These are phyloP conservation scores for Kodamaea nitidulidarum DNA, from an alignment of 805 yeast genomes.

Conservation along the genomic window DNA sequence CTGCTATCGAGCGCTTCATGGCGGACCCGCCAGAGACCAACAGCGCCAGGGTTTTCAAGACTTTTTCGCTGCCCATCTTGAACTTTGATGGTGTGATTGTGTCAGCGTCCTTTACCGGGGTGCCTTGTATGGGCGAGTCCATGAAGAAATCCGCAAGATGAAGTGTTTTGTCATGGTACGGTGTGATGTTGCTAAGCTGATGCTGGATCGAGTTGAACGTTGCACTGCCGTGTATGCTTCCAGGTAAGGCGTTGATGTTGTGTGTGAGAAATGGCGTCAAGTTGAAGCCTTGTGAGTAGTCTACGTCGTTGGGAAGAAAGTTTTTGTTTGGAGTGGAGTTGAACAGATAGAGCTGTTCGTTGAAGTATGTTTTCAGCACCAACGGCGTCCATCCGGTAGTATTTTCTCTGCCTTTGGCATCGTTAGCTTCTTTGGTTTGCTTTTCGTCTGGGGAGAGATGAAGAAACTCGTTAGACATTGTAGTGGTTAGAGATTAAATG, in stretches of 20 bases:
- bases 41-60: slow-evolving; percentile 7
- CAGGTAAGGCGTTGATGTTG: slow-evolving; percentile 18
- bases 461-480: slow-evolving; percentile 28
- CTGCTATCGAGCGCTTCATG: slow-evolving; percentile 33
- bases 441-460: slow-evolving; percentile 30
- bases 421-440: neutral
- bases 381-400: slow-evolving; percentile 43
- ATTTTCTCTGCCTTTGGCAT: neutral
- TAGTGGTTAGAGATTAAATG: neutral
- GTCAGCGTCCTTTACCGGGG: slow-evolving; percentile 30
- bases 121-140: slow-evolving; percentile 39
- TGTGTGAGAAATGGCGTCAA: slow-evolving; percentile 42
- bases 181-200: slow-evolving; percentile 33
- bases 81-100: slow-evolving; percentile 42
- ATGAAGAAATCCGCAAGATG: slow-evolving; percentile 41
- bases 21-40: slow-evolving; percentile 14
- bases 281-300: slow-evolving; percentile 33
- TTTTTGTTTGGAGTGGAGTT: slow-evolving; percentile 36
- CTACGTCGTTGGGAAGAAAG: slow-evolving; percentile 16
- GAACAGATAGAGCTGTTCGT: slow-evolving; percentile 30
- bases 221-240: slow-evolving; percentile 11
- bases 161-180: slow-evolving; percentile 39
- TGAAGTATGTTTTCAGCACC: slow-evolving; percentile 33
- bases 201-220: slow-evolving; percentile 16
- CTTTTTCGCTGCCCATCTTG: slow-evolving; percentile 19